These are phyloP conservation scores for Trichoderma harzianum DNA, from an alignment of 2,329 filamentous ascomycete genomes.

Conservation along the genomic window DNA sequence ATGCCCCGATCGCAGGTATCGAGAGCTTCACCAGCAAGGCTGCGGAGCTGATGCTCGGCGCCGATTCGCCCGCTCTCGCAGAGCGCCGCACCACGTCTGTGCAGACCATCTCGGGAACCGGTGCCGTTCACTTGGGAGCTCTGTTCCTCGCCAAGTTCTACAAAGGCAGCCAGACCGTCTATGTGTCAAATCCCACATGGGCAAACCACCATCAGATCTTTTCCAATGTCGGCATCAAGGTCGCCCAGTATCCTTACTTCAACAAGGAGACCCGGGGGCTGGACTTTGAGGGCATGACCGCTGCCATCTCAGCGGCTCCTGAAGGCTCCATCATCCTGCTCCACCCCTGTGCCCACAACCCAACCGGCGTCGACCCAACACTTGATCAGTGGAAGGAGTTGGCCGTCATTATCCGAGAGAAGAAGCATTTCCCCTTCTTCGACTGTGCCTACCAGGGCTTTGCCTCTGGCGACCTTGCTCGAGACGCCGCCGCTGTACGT, in stretches of 20 bases:
- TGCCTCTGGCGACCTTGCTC: slow-evolving; percentile 80
- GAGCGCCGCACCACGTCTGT: slow-evolving; percentile 79
- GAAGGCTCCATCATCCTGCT: slow-evolving; percentile 82
- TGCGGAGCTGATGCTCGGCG: slow-evolving; percentile 82
- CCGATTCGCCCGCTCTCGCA: slow-evolving; percentile 72
- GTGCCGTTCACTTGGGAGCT: slow-evolving; percentile 87
- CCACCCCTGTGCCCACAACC: slow-evolving; percentile 96
- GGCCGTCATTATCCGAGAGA: slow-evolving; percentile 69
- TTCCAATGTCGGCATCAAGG: slow-evolving; percentile 75
- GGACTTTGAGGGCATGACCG: slow-evolving; percentile 86
- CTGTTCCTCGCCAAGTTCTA: slow-evolving; percentile 95
- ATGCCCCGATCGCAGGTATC: slow-evolving; percentile 91
- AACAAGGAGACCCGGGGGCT: slow-evolving; percentile 82
- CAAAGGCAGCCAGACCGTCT: slow-evolving; percentile 69
- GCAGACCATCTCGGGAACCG: slow-evolving; percentile 96
- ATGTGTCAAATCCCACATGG: slow-evolving; percentile 95
- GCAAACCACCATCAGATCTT: slow-evolving; percentile 99
- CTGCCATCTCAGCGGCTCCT: slow-evolving; percentile 65
- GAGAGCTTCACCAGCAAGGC: slow-evolving; percentile 82
- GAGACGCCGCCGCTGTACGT: slow-evolving; percentile 87
- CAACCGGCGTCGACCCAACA: slow-evolving; percentile 93
- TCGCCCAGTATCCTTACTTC: slow-evolving; percentile 92
- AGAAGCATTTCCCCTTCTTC: slow-evolving; percentile 95
- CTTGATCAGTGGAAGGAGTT: slow-evolving; percentile 93
- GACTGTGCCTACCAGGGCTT: slow-evolving; percentile 98